A percentile compares a stretch with the other conserved stretches of the same genome.
Conservation (phyloP, 108 stramenopile species). For the Pseudonitzschia multiseries region DNA sequence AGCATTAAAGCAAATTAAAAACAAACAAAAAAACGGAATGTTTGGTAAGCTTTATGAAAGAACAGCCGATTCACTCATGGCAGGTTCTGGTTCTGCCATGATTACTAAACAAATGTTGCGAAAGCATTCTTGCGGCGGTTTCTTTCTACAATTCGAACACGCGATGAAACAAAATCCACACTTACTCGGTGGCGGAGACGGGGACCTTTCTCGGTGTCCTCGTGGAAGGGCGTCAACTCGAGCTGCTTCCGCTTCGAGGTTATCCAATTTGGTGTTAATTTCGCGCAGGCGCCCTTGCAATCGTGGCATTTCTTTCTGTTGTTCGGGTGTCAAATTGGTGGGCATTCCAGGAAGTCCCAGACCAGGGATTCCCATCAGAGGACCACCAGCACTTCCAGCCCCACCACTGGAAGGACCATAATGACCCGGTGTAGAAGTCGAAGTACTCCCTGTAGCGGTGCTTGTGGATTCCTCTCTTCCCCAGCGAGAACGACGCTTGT, state of each 20-base stretch:
- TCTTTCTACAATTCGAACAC: neutral
- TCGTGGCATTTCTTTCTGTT: constrained; percentile 36
- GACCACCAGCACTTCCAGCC: constrained; percentile 19
- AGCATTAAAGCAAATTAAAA: neutral
- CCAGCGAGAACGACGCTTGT: constrained; percentile 76
- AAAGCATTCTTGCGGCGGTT: too few species aligned
- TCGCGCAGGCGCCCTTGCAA: constrained; percentile 60
- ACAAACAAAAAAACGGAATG: too few species aligned
- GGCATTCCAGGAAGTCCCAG: constrained; percentile 52
- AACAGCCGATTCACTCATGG: too few species aligned
- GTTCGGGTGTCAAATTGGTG: constrained; percentile 48
- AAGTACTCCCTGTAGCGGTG: constrained; percentile 22
- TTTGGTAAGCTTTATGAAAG: too few species aligned
- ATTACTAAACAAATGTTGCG: neutral
- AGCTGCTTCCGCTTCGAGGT: constrained; percentile 68
- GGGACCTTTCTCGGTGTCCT: constrained; percentile 81
- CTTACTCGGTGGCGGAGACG: constrained; percentile 82
- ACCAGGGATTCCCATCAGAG: constrained; percentile 37
- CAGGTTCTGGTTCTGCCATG: too few species aligned
- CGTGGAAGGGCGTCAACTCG: constrained; percentile 78
- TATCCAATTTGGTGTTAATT: constrained; percentile 62
- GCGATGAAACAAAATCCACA: neutral
- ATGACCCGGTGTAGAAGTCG: constrained; percentile 16
- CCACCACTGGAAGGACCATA: constrained; percentile 30
- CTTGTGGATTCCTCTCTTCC: constrained; percentile 37